Evolutionary conservation across 768 basidiomycete genomes (phyloP).

Genomic region (Mycena belliarum): DNA sequence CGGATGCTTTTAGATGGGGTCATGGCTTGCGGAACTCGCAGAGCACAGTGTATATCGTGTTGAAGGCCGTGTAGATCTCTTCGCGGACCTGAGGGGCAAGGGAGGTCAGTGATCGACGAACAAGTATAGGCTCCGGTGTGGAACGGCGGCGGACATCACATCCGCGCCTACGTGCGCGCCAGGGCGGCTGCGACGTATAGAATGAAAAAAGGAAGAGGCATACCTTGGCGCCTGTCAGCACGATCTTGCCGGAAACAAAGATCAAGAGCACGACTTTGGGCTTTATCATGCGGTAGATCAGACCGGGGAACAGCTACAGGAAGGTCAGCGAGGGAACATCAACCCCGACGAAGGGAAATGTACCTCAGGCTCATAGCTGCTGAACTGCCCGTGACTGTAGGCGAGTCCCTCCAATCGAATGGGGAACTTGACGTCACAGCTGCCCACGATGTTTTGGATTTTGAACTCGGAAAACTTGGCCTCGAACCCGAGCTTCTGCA

Average conservation of each 20-base stretch:
- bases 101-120: constrained; percentile 23
- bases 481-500: constrained; percentile 99
- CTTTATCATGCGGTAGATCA: constrained; percentile 99
- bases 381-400: constrained; percentile 86
- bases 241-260: constrained; percentile 99
- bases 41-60: constrained; percentile 55
- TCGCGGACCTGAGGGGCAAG: constrained; percentile 78
- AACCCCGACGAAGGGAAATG: neutral
- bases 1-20: constrained; percentile 2
- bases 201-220: constrained; percentile 28
- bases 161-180: constrained; percentile 23
- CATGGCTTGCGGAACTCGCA: constrained; percentile 19
- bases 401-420: constrained; percentile 97
- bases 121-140: constrained; percentile 16
- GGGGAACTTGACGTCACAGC: constrained; percentile 64
- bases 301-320: constrained; percentile 89
- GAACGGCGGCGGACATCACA: constrained; percentile 32
- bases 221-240: constrained; percentile 98
- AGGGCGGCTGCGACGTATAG: constrained; percentile 11
- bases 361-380: constrained; percentile 89
- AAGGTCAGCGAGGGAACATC: neutral
- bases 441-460: constrained; percentile 95
- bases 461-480: constrained; percentile 99
- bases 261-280: constrained; percentile 98
- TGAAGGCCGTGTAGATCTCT: constrained; percentile 99